Evolutionary conservation across 2,329 filamentous ascomycete genomes (phyloP).

Genomic region (Fusarium subglutinans): DNA sequence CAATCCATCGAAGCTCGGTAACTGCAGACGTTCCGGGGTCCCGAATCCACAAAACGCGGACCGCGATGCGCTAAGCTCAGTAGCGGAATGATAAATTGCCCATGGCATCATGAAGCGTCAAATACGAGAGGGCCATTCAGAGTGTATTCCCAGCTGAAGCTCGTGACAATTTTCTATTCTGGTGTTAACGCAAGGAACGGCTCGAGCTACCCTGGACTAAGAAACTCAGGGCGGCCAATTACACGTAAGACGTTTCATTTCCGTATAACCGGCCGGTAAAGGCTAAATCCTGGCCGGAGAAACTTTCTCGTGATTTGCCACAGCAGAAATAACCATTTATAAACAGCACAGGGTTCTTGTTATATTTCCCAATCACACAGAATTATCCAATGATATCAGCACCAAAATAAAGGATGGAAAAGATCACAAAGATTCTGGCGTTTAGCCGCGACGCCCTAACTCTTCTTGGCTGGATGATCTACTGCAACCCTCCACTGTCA

Average conservation of each 20-base stretch:
- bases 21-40: background rate
- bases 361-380: background rate
- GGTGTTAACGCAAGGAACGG: background rate
- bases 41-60: background rate
- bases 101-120: background rate
- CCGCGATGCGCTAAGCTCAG: background rate
- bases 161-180: background rate
- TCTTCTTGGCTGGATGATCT: background rate
- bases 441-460: background rate
- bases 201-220: background rate
- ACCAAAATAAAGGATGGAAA: background rate
- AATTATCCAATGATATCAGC: background rate
- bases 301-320: background rate
- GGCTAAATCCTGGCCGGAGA: background rate
- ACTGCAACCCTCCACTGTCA: background rate
- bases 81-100: background rate
- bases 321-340: fast-evolving
- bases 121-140: background rate
- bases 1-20: background rate
- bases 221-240: background rate
- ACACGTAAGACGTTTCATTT: background rate
- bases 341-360: fast-evolving
- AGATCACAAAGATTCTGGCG: background rate
- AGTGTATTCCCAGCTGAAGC: background rate
- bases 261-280: background rate